Base-by-base conservation (phyloP, 2,329 filamentous ascomycete species). In the Diaporthe destruens region DNA sequence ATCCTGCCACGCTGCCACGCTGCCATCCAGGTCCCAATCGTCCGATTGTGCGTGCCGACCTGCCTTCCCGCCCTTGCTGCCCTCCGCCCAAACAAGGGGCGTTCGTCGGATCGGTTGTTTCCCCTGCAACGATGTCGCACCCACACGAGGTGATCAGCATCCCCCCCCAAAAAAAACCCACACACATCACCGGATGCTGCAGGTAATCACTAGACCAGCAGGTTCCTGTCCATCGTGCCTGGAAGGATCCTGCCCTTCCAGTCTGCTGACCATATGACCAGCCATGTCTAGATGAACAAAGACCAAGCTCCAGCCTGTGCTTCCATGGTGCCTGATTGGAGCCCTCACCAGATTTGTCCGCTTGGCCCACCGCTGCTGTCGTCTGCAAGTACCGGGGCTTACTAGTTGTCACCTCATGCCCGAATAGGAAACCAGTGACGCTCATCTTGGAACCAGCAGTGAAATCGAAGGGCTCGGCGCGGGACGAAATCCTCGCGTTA, bases 141-240 rank as follows among this genome's bases (percentile, higher is more conserved):
- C 14, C 61, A 66, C 47, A 53, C 61, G 61, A 53, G 61, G 47
- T 66, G 61, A 66, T 66, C 61, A 51, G 32, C 61, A 66, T 18
- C 61, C 53, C 36, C 47, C 47, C 47, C 29, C 2, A 29, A 29
- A 29, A 5, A 42, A 20, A 53, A 53, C 34, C 61, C 61, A 66
- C 61, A 66, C 61, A 53, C 29, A 53, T 66, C 61, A 66, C 61
- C 61, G 47, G 47, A 66, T 66, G 61, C 61, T 66, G 61, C 61
- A 66, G 61, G 61, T 53, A 53, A 66, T 66, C 61, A 66, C 61
- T 66, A 65, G 61, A 65, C 44, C 61, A 39, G 18, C 47, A n/a
- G 23, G 20, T 23, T 65, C 44, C 61, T 65, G 61, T 65, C 61
- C 61, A 65, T 65, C 61, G 61, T 66, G 61, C 61, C 32, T 66